A percentile compares a stretch with the other conserved stretches of the same genome.
Conservation (phyloP, 768 basidiomycete species). For the Suillus weaverae region DNA sequence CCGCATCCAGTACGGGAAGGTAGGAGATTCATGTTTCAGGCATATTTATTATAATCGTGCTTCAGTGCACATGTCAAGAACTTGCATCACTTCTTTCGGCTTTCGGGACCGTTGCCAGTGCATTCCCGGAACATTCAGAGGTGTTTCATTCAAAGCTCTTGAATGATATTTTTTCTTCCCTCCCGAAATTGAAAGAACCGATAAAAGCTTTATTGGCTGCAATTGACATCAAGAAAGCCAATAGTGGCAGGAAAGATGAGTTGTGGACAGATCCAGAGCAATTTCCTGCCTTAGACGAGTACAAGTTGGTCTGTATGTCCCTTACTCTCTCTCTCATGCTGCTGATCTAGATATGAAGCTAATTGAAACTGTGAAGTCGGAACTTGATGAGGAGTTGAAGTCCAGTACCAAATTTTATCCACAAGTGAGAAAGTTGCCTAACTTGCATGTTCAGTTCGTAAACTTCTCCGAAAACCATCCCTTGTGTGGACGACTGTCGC, state of each 20-base stretch:
- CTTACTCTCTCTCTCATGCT: not conserved
- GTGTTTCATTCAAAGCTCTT: constrained; percentile 64
- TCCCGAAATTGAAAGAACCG: constrained; percentile 64
- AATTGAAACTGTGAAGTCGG: constrained; percentile 64
- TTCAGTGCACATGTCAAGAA: constrained; percentile 81
- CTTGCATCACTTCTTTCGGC: constrained; percentile 73
- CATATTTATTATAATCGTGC: not conserved
- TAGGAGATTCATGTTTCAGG: constrained; percentile 31
- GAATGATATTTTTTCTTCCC: constrained; percentile 63
- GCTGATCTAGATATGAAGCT: constrained; percentile 43
- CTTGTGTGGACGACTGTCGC: constrained; percentile 66
- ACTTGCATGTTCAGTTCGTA: constrained; percentile 54
- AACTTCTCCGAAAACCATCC: constrained; percentile 67
- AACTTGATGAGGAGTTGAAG: constrained; percentile 73
- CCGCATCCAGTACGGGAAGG: constrained; percentile 89
- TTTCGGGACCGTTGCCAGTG: constrained; percentile 65
- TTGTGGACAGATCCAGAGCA: constrained; percentile 65
- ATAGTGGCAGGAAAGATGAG: constrained; percentile 61
- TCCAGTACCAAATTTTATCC: constrained; percentile 42
- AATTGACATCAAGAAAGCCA: constrained; percentile 62
- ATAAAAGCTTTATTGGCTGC: constrained; percentile 52
- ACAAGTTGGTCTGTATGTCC: constrained; percentile 53
- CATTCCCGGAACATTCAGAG: constrained; percentile 53
- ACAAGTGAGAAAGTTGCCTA: constrained; percentile 4
- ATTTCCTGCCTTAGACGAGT: constrained; percentile 56